These are phyloP conservation scores for Pseudogymnoascus sp. DNA, from an alignment of 2,329 filamentous ascomycete species.

Conservation along the genomic window DNA sequence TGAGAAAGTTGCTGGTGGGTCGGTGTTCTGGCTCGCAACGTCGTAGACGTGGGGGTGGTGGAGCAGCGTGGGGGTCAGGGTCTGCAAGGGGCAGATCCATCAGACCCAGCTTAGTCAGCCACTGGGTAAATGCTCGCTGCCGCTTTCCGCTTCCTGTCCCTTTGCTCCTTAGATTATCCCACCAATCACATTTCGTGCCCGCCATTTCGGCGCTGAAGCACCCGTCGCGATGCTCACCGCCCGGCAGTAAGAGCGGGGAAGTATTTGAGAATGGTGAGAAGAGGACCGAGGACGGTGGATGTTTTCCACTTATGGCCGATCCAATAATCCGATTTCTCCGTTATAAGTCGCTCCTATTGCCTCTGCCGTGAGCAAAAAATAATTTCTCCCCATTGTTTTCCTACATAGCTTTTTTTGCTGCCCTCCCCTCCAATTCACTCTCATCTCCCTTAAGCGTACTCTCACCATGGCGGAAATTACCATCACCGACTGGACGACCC, in stretches of 20 bases:
- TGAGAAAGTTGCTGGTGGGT: conserved; percentile 1
- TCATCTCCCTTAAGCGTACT: neutral
- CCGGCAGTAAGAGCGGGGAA: conserved; percentile 9
- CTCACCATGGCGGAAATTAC: conserved; percentile 51
- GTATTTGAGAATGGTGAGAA: conserved; percentile 3
- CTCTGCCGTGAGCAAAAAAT: neutral
- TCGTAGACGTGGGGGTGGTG: neutral
- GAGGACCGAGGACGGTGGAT: neutral
- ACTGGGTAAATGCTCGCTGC: neutral
- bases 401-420: neutral
- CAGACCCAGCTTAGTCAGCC: neutral
- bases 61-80: conserved; percentile 1
- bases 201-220: neutral
- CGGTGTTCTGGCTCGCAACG: neutral
- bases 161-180: neutral
- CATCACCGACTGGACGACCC: conserved; percentile 63
- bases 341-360: neutral
- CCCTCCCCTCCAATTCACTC: neutral
- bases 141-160: neutral
- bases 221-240: neutral
- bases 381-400: neutral
- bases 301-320: neutral
- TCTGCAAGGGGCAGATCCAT: neutral
- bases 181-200: neutral
- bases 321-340: neutral